Evolutionary conservation across 2,329 filamentous ascomycete genomes (phyloP).

Genomic region (Conoideocrella luteorostrata): DNA sequence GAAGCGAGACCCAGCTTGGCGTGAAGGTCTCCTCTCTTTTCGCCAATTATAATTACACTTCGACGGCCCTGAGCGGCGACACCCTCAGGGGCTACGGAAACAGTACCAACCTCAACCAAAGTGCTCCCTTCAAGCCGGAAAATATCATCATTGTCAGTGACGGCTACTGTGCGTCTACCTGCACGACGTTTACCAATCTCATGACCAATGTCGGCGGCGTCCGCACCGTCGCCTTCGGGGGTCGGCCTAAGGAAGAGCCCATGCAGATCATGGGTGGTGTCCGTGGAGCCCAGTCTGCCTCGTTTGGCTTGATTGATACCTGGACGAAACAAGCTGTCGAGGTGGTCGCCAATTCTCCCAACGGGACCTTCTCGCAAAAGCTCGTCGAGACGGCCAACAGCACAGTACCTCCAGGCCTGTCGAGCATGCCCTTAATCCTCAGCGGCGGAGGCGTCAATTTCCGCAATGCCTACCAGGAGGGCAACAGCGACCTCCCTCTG

Average conservation of each 20-base stretch:
- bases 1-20: background rate
- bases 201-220: conserved; percentile 44
- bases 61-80: background rate
- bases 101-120: conserved; percentile 2
- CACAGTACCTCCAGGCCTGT: background rate
- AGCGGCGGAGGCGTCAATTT: conserved; percentile 7
- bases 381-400: background rate
- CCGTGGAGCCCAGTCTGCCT: conserved; percentile 41
- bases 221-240: conserved; percentile 51
- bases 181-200: conserved; percentile 50
- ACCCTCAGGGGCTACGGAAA: conserved; percentile 1
- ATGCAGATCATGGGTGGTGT: conserved; percentile 56
- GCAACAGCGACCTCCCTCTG: conserved; percentile 32
- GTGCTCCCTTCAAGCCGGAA: conserved; percentile 26
- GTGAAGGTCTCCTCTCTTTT: background rate
- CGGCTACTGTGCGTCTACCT: conserved; percentile 54
- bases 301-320: conserved; percentile 17
- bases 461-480: conserved; percentile 23
- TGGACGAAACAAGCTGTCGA: background rate
- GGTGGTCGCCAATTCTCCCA: background rate
- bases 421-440: background rate
- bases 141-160: conserved; percentile 42
- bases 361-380: background rate
- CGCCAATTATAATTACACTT: conserved; percentile 12
- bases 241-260: conserved; percentile 40